Conservation (phyloP, 225 moss, liverwort and hornwort genomes). For the Ulota crispa region DNA sequence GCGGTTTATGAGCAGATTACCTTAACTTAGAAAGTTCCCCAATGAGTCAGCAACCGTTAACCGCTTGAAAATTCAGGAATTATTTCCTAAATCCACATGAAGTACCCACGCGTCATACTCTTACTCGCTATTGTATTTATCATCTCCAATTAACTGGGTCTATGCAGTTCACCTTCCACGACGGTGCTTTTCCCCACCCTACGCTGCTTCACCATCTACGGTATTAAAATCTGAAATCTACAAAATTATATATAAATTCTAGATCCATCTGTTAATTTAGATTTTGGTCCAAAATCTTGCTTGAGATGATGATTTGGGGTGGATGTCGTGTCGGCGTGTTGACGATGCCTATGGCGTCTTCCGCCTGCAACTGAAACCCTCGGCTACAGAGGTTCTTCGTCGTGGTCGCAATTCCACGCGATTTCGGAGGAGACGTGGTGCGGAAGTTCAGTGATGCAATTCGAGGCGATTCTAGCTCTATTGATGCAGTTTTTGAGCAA, state of each 20-base stretch:
- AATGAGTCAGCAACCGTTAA: neutral
- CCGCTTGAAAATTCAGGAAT: neutral
- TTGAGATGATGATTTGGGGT: neutral
- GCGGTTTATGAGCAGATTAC: no score
- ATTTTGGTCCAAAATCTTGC: neutral
- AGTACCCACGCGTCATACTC: neutral
- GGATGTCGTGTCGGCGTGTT: slow-evolving; percentile 19
- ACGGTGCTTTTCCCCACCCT: neutral
- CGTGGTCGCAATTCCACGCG: slow-evolving; percentile 21
- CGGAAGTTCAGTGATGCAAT: neutral
- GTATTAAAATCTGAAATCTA: neutral
- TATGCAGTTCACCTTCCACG: neutral
- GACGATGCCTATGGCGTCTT: slow-evolving; percentile 16
- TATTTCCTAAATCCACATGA: no score
- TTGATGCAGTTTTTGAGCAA: slow-evolving; percentile 5
- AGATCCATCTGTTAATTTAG: accelerated
- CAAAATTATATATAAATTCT: no score
- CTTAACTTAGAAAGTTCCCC: neutral
- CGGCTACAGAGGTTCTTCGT: neutral
- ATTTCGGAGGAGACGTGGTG: slow-evolving; percentile 22
- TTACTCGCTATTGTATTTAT: neutral
- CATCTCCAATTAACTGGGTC: neutral
- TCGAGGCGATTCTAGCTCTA: neutral
- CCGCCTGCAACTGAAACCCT: slow-evolving; percentile 35
- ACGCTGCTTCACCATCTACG: neutral